Evolutionary conservation across 2,329 filamentous ascomycete genomes (phyloP).

Genomic region (Aplosporella prunicola): DNA sequence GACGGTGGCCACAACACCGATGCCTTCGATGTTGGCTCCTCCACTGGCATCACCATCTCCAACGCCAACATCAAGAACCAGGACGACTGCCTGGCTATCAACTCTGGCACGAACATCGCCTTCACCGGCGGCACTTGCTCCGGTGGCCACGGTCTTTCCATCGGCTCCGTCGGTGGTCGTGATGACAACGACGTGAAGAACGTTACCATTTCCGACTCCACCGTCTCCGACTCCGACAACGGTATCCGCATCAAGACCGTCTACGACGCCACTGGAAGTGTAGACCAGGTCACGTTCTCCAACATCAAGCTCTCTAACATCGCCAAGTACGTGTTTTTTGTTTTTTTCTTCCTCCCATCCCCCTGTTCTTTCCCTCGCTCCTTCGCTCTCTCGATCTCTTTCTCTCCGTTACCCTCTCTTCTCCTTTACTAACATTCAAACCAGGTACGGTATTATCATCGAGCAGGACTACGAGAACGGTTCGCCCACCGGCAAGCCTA

Average conservation of each 20-base stretch:
- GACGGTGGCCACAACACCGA: constrained; percentile 37
- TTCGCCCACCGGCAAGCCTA: constrained; percentile 34
- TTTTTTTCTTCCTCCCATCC: no score
- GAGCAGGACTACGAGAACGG: constrained; percentile 46
- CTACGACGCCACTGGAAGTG: constrained; percentile 41
- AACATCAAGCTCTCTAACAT: constrained; percentile 39
- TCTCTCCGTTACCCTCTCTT: no score
- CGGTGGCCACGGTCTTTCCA: constrained; percentile 45
- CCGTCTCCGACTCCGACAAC: constrained; percentile 40
- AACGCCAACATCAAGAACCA: constrained; percentile 42
- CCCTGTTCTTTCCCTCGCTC: no score
- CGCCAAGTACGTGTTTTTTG: no score
- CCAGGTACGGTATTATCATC: constrained; percentile 46
- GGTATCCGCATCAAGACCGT: constrained; percentile 48
- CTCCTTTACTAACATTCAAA: no score
- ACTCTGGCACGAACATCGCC: constrained; percentile 33
- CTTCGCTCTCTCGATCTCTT: no score
- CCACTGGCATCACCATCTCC: constrained; percentile 35
- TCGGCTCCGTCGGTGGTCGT: constrained; percentile 45
- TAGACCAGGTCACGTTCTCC: constrained; percentile 39
- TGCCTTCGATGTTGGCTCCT: constrained; percentile 43
- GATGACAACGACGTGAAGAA: constrained; percentile 41
- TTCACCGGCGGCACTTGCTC: constrained; percentile 25
- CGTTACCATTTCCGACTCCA: constrained; percentile 39
- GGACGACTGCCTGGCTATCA: constrained; percentile 47